Conservation (phyloP, 768 basidiomycete species). For the Boletus fagicola region DNA sequence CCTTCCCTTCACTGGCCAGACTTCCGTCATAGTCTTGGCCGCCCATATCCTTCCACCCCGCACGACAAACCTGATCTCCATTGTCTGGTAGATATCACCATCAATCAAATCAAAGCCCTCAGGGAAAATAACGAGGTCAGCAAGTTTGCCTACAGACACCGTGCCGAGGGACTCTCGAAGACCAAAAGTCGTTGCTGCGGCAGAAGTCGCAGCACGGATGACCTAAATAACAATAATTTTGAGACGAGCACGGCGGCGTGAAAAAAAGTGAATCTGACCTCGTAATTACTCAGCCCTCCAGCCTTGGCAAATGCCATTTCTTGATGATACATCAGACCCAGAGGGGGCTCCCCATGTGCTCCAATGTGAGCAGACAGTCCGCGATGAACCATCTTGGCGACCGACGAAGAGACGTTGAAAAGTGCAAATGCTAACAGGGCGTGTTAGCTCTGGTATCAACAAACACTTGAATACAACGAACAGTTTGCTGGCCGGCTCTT, state of each 20-base stretch:
- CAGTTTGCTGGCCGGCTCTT: slow-evolving; percentile 58
- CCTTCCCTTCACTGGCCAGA: slow-evolving; percentile 67
- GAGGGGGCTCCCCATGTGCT: slow-evolving; percentile 70
- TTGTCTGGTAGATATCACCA: slow-evolving; percentile 49
- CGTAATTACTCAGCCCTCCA: slow-evolving; percentile 69
- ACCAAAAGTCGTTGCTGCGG: slow-evolving; percentile 64
- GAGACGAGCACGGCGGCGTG: neutral
- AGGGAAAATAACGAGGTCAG: slow-evolving; percentile 68
- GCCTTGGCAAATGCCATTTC: slow-evolving; percentile 65
- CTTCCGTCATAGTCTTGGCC: slow-evolving; percentile 62
- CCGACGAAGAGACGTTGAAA: slow-evolving; percentile 67
- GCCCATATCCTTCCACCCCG: slow-evolving; percentile 72
- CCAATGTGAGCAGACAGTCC: slow-evolving; percentile 66
- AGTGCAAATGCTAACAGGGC: slow-evolving; percentile 50
- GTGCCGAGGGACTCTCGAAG: slow-evolving; percentile 61
- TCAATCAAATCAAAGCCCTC: slow-evolving; percentile 56
- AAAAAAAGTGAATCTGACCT: slow-evolving; percentile 39
- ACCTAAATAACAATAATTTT: slow-evolving; percentile 40
- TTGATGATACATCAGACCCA: slow-evolving; percentile 74
- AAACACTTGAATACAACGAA: slow-evolving; percentile 31
- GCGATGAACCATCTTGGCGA: slow-evolving; percentile 64
- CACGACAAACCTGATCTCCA: slow-evolving; percentile 53
- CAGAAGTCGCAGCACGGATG: slow-evolving; percentile 64
- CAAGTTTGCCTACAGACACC: slow-evolving; percentile 62
- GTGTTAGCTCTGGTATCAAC: neutral